Evolutionary conservation across 306 rosid species (phyloP).

Genomic region (Carpinus fangiana): DNA sequence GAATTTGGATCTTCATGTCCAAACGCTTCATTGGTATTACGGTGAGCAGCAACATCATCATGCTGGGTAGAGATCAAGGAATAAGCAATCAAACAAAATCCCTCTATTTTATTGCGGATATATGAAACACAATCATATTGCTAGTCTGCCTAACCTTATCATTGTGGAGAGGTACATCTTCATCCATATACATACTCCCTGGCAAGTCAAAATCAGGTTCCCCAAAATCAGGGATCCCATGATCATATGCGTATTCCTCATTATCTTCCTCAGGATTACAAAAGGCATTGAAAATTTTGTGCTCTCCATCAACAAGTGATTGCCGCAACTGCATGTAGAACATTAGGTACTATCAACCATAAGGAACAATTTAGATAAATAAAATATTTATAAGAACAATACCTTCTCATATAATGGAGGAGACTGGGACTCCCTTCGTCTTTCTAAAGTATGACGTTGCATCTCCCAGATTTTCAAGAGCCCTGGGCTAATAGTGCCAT

Average conservation of each 20-base stretch:
- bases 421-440: slow-evolving; percentile 47
- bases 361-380: slow-evolving; percentile 3
- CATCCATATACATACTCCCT: slow-evolving; percentile 52
- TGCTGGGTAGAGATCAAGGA: slow-evolving; percentile 43
- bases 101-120: slow-evolving; percentile 5
- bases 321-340: slow-evolving; percentile 69
- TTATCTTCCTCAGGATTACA: slow-evolving; percentile 43
- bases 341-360: slow-evolving; percentile 9
- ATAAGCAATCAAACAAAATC: slow-evolving; percentile 26
- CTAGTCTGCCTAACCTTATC: slow-evolving; percentile 55
- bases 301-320: slow-evolving; percentile 56
- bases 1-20: slow-evolving; percentile 52
- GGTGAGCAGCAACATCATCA: slow-evolving; percentile 42
- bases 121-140: slow-evolving; percentile 14
- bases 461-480: slow-evolving; percentile 65
- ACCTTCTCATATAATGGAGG: slow-evolving; percentile 73
- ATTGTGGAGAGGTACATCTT: slow-evolving; percentile 40
- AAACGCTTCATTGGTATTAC: slow-evolving; percentile 44
- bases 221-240: slow-evolving; percentile 36
- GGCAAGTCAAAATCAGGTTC: slow-evolving; percentile 52
- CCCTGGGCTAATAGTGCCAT: slow-evolving; percentile 79
- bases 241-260: slow-evolving; percentile 51
- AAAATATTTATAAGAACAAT: slow-evolving; percentile 2
- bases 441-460: slow-evolving; percentile 37
- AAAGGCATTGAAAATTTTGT: slow-evolving; percentile 42